Conservation (phyloP, 257 asterid species). For the Voacanga thouarsii region DNA sequence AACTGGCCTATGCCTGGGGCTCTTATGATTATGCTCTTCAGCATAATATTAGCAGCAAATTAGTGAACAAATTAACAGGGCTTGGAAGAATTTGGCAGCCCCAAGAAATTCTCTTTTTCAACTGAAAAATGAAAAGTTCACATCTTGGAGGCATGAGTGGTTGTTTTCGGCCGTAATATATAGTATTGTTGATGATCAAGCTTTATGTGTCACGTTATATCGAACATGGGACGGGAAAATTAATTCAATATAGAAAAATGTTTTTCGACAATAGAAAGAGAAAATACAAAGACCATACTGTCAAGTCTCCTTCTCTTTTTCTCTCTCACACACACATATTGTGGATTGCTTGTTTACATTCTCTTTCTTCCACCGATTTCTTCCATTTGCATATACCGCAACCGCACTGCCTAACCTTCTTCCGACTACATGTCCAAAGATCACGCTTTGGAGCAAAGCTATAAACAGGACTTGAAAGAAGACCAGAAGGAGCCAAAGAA, state of each 20-base stretch:
- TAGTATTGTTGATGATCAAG: neutral
- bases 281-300: neutral
- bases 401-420: neutral
- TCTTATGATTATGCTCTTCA: no score
- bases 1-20: no score
- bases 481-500: neutral
- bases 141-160: neutral
- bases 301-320: neutral
- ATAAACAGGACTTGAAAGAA: neutral
- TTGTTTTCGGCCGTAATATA: constrained; percentile 8
- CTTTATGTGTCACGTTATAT: neutral
- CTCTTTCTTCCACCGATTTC: neutral
- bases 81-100: neutral
- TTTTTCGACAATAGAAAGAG: neutral
- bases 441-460: constrained; percentile 1
- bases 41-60: neutral
- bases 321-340: neutral
- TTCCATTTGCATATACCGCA: neutral
- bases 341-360: neutral
- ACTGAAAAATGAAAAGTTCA: neutral
- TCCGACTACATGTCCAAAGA: constrained; percentile 23
- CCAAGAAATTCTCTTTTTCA: neutral
- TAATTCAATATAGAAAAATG: neutral
- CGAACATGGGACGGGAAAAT: neutral
- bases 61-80: neutral